phyloP scores from a whole-genome alignment of 805 yeast genomes.

The Suhomyces tanzawaensis region DNA sequence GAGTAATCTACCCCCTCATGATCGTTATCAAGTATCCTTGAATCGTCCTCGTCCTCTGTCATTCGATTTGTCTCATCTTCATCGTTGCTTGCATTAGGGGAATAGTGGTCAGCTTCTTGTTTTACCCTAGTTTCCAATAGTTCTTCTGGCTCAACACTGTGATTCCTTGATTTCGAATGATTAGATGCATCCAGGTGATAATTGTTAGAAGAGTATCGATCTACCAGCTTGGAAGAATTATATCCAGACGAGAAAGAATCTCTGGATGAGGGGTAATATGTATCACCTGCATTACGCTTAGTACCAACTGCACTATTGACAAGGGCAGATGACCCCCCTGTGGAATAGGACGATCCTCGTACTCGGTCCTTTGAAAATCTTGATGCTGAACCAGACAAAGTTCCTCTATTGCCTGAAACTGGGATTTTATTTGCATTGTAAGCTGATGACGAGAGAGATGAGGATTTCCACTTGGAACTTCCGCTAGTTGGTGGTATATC shows the following conservation, averaged over 20 bases:
- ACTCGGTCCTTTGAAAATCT: constrained; percentile 22
- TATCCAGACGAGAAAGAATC: constrained; percentile 3
- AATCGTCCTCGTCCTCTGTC: constrained; percentile 7
- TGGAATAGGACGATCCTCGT: constrained; percentile 11
- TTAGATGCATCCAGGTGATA: background rate
- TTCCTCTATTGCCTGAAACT: constrained; percentile 16
- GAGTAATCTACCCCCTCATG: constrained; percentile 1
- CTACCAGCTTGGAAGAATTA: background rate
- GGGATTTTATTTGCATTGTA: constrained; percentile 14
- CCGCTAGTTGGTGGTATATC: background rate
- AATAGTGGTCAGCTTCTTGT: constrained; percentile 3
- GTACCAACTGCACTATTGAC: constrained; percentile 14
- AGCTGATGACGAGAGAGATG: constrained; percentile 7
- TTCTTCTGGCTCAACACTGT: constrained; percentile 5
- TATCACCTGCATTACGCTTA: constrained; percentile 20
- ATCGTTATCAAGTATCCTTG: background rate
- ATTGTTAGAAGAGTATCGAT: constrained; percentile 4
- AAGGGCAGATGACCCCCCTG: constrained; percentile 17
- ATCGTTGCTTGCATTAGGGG: background rate
- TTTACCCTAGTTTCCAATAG: background rate
- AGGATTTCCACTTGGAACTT: constrained; percentile 5
- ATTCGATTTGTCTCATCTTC: constrained; percentile 1
- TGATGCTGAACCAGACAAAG: constrained; percentile 24
- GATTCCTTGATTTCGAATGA: background rate
- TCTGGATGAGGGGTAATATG: constrained; percentile 25